Evolutionary conservation across 345 rosid genomes (phyloP).

Genomic region (Ricinus communis): DNA sequence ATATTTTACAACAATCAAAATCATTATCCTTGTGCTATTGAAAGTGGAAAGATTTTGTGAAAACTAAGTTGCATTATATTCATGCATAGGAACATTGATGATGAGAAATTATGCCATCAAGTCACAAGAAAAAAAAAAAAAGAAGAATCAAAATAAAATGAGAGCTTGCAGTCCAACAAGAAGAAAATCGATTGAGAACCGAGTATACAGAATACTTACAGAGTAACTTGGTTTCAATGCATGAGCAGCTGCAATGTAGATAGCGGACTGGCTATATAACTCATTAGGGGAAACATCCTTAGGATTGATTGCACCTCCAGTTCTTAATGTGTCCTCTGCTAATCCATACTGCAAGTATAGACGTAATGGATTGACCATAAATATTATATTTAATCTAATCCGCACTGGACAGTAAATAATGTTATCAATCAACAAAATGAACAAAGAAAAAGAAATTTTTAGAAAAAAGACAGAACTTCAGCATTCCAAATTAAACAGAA

Average conservation of each 20-base stretch:
- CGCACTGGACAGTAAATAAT: slow-evolving; percentile 1
- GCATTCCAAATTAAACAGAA: slow-evolving; percentile 9
- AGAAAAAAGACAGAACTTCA: neutral
- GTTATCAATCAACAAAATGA: neutral
- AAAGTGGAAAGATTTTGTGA: neutral
- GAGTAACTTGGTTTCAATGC: slow-evolving; percentile 95
- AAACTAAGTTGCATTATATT: neutral
- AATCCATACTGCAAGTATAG: slow-evolving; percentile 70
- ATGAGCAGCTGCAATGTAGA: slow-evolving; percentile 98
- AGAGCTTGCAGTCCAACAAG: neutral
- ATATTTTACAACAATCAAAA: slow-evolving; percentile 4
- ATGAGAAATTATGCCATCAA: neutral
- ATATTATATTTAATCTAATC: neutral
- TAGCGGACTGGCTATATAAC: slow-evolving; percentile 92
- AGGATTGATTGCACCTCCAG: slow-evolving; percentile 61
- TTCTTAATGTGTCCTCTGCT: slow-evolving; percentile 91
- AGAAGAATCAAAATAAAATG: neutral
- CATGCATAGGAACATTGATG: neutral
- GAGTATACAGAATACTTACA: slow-evolving; percentile 35
- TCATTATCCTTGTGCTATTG: neutral
- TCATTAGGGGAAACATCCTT: slow-evolving; percentile 85
- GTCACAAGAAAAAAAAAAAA: slow-evolving; percentile 1
- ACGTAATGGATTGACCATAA: slow-evolving; percentile 10
- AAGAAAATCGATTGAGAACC: slow-evolving; percentile 4
- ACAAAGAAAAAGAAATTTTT: neutral